These are phyloP conservation scores for Amesomyces nigricolor DNA, from an alignment of 2,329 filamentous ascomycete species.

Conservation along the genomic window DNA sequence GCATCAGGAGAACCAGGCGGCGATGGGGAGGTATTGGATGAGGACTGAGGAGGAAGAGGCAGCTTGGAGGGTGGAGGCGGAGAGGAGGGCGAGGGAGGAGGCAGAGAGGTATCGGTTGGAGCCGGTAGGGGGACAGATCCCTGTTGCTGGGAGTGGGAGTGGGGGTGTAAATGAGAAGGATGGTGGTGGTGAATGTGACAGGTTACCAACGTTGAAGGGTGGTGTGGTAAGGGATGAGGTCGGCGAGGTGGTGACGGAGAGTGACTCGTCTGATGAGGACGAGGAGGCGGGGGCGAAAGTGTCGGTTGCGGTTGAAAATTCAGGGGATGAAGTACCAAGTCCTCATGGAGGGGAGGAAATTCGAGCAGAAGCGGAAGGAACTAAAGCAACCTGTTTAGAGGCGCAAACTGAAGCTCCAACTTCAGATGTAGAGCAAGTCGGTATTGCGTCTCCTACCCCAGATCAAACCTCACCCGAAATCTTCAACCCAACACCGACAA, in stretches of 20 bases:
- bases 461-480: background rate
- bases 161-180: background rate
- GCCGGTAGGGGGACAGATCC: conserved; percentile 15
- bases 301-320: background rate
- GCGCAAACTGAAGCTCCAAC: background rate
- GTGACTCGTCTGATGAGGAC: conserved; percentile 14
- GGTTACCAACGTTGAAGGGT: conserved; percentile 8
- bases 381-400: background rate
- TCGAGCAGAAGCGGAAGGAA: background rate
- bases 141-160: background rate
- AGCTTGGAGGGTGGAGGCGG: conserved; percentile 24
- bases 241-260: conserved; percentile 13
- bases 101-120: conserved; percentile 25
- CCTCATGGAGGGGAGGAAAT: background rate
- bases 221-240: conserved; percentile 12
- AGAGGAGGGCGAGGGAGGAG: conserved; percentile 23
- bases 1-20: conserved; percentile 27
- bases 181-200: conserved; percentile 7
- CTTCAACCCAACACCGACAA: background rate
- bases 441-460: background rate
- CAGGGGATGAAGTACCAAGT: background rate
- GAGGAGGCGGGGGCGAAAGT: conserved; percentile 13
- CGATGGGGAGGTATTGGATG: conserved; percentile 28
- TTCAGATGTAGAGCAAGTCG: background rate
- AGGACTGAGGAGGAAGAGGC: conserved; percentile 28